Percentiles rank a stretch among this genome's conserved stretches.
Conservation (phyloP, 805 yeast genomes). For the Ogataea paraovalis region DNA sequence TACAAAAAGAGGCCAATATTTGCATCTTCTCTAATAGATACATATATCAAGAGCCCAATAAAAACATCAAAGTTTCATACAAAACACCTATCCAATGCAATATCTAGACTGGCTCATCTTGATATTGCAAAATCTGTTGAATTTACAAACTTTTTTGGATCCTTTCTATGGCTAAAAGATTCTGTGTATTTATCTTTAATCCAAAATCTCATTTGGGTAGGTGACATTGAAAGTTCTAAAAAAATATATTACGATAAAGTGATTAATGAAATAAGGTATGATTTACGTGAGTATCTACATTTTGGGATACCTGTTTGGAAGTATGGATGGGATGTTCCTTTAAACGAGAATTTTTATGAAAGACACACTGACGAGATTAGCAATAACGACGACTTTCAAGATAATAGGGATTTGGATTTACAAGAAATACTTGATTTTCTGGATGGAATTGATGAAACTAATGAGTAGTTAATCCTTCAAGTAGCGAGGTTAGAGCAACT, state of each 20-base stretch:
- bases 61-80: slow-evolving; percentile 5
- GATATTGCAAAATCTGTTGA: slow-evolving; percentile 11
- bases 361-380: not conserved
- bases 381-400: no score
- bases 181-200: slow-evolving; percentile 16
- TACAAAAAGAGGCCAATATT: slow-evolving; percentile 8
- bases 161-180: slow-evolving; percentile 5
- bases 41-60: slow-evolving; percentile 2
- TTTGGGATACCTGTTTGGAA: slow-evolving; percentile 1
- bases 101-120: slow-evolving; percentile 9
- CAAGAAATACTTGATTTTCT: not conserved
- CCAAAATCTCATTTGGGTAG: slow-evolving; percentile 14
- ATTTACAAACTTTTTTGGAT: slow-evolving; percentile 3
- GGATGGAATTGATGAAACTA: not conserved
- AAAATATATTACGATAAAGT: slow-evolving; percentile 7
- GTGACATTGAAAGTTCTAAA: slow-evolving; percentile 17
- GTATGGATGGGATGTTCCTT: slow-evolving; percentile 12
- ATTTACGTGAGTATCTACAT: not conserved
- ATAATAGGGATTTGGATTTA: not conserved
- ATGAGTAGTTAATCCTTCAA: not conserved
- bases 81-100: slow-evolving; percentile 4
- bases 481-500: not conserved
- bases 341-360: not conserved
- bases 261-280: not conserved
- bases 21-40: slow-evolving; percentile 9